Percentiles rank a stretch among this genome's conserved stretches.
Conservation (phyloP, 1,284 basidiomycete genomes). For the Bjerkandera adusta region DNA sequence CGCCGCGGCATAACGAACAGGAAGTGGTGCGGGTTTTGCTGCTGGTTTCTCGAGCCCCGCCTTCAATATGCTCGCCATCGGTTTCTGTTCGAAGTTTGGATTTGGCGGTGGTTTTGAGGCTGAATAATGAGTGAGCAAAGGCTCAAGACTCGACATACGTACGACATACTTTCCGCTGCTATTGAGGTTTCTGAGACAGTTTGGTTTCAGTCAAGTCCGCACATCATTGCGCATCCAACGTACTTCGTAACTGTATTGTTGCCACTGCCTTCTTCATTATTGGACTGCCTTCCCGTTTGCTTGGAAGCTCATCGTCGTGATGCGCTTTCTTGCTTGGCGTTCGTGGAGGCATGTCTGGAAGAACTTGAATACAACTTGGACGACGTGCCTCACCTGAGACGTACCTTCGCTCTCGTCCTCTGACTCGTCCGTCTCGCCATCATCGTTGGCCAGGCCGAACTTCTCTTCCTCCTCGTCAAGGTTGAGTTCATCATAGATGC, state of each 20-base stretch:
- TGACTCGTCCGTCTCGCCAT: conserved; percentile 69
- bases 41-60: conserved; percentile 55
- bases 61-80: conserved; percentile 81
- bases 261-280: conserved; percentile 71
- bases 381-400: not conserved
- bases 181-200: conserved; percentile 42
- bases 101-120: conserved; percentile 75
- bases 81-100: conserved; percentile 77
- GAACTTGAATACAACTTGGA: not conserved
- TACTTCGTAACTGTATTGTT: conserved; percentile 65
- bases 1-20: conserved; percentile 89
- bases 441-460: conserved; percentile 74
- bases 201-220: conserved; percentile 8
- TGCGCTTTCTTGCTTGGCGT: conserved; percentile 64
- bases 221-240: conserved; percentile 24
- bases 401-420: conserved; percentile 71
- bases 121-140: conserved; percentile 18
- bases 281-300: conserved; percentile 75
- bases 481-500: conserved; percentile 97
- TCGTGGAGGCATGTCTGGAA: conserved; percentile 52
- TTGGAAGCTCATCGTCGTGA: conserved; percentile 70
- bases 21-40: conserved; percentile 60
- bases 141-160: not conserved
- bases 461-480: conserved; percentile 97
- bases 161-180: conserved; percentile 43